Evolutionary conservation across 768 basidiomycete genomes (phyloP), one percentile per base, ranked within the genome.

Genomic region (Tricholoma furcatifolium): DNA sequence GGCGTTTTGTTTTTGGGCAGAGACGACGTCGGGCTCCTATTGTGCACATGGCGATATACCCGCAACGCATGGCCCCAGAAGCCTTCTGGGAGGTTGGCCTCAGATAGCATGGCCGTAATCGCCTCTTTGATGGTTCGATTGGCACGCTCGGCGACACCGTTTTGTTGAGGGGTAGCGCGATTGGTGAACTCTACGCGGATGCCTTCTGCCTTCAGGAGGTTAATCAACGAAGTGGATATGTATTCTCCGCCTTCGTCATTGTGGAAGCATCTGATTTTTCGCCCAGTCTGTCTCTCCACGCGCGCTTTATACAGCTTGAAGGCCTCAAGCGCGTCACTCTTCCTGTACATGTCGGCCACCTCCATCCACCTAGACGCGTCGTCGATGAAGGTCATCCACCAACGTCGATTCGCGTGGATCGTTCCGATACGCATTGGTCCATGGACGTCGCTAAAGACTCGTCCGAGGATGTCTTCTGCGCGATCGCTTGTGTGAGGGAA

Each of bases 61-160:
- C n/a, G n/a, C n/a, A n/a, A n/a, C n/a, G n/a, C n/a, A n/a, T n/a
- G n/a, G n/a, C n/a, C n/a, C n/a, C n/a, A n/a, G n/a, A n/a, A n/a
- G n/a, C n/a, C n/a, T n/a, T n/a, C n/a, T n/a, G n/a, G n/a, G n/a
- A n/a, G n/a, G n/a, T n/a, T n/a, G n/a, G n/a, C n/a, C n/a, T n/a
- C n/a, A n/a, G n/a, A n/a, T n/a, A n/a, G n/a, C n/a, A n/a, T n/a
- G n/a, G n/a, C n/a, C n/a, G n/a, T n/a, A n/a, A n/a, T n/a, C 14
- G 54, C 60, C 18, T 76, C 68, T 1, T 61, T 54, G 24, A 80
- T 58, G 0, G 68, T 70, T 2, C 67, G 55, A 39, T 79, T 78
- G 1, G 57, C 54, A 1, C 68, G 55, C 54, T 81, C 74, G 2
- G 74, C 73, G 4, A 75, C 65, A n/a, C 74, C 70, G 54, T 80